Percentiles rank a stretch among this genome's conserved stretches.
phyloP scores from a whole-genome alignment of 305 asterid genomes.

The Rubia peregrina region DNA sequence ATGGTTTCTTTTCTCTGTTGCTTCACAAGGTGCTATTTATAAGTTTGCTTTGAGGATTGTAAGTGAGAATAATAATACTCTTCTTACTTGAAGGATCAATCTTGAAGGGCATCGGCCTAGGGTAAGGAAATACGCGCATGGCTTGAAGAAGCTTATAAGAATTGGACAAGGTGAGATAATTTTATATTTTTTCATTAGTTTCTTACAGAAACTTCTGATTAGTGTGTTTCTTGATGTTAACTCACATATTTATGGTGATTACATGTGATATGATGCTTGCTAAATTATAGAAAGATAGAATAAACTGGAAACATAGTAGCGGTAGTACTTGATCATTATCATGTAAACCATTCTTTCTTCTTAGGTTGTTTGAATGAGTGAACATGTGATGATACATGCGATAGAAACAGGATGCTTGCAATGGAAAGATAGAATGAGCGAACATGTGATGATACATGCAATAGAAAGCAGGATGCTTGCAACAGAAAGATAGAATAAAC shows the following conservation, averaged over 20 bases:
- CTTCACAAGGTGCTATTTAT: slow-evolving; percentile 1
- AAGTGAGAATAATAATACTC: slow-evolving; percentile 18
- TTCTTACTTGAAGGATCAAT: slow-evolving; percentile 60
- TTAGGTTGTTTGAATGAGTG: not conserved
- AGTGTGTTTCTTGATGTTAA: not conserved
- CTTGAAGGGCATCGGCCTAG: slow-evolving; percentile 91
- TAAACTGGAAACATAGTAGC: not conserved
- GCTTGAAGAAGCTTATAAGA: slow-evolving; percentile 66
- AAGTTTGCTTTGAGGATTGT: slow-evolving; percentile 14
- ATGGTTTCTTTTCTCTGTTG: not conserved
- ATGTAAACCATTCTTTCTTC: not conserved
- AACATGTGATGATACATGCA: not conserved
- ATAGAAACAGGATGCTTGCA: not conserved
- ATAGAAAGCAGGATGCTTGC: not conserved
- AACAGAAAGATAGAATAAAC: not conserved
- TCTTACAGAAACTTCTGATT: not conserved
- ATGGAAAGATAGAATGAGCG: not conserved
- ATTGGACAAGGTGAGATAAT: slow-evolving; percentile 87
- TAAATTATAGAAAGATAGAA: not conserved
- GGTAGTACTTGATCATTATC: not conserved
- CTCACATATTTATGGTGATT: not conserved
- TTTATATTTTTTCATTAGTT: slow-evolving; percentile 11
- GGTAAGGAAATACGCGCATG: slow-evolving; percentile 83
- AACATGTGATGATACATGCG: not conserved
- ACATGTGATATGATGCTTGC: not conserved